Conservation (phyloP, 768 basidiomycete species). For the Pleurotus pulmonarius region DNA sequence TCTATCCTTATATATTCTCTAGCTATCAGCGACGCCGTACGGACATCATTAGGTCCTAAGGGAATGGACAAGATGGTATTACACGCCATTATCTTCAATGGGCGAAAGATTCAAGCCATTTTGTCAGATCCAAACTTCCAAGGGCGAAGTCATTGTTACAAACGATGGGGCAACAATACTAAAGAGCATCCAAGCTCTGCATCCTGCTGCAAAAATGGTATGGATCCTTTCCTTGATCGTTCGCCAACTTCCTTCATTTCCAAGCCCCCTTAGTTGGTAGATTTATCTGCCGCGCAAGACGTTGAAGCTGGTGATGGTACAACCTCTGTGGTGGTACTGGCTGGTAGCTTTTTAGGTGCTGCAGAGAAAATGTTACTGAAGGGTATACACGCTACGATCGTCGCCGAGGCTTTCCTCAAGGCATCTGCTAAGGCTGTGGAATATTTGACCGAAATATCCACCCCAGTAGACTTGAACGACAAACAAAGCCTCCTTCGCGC, state of each 20-base stretch:
- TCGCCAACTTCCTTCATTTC: constrained; percentile 7
- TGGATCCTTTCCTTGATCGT: background rate
- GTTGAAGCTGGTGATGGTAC: constrained; percentile 99
- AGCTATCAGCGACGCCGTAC: constrained; percentile 97
- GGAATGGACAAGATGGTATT: constrained; percentile 99
- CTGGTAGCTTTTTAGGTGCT: constrained; percentile 87
- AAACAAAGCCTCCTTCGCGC: constrained; percentile 82
- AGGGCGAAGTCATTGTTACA: constrained; percentile 96
- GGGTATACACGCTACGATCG: constrained; percentile 96
- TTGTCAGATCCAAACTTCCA: constrained; percentile 86
- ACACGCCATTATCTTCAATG: background rate
- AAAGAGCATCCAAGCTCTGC: constrained; percentile 91
- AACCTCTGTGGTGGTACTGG: constrained; percentile 94
- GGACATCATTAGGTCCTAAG: constrained; percentile 93
- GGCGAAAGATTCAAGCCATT: background rate
- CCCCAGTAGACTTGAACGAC: constrained; percentile 88
- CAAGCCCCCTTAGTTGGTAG: constrained; percentile 68
- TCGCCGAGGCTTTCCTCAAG: constrained; percentile 92
- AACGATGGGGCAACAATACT: constrained; percentile 99
- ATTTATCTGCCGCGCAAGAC: constrained; percentile 96
- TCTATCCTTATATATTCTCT: constrained; percentile 13
- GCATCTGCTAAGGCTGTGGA: constrained; percentile 93
- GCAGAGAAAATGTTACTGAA: constrained; percentile 97
- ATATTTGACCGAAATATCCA: constrained; percentile 88
- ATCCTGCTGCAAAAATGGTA: constrained; percentile 98